Evolutionary conservation across 176 grass and related monocot species (phyloP).

Genomic region (Carex littledalei): DNA sequence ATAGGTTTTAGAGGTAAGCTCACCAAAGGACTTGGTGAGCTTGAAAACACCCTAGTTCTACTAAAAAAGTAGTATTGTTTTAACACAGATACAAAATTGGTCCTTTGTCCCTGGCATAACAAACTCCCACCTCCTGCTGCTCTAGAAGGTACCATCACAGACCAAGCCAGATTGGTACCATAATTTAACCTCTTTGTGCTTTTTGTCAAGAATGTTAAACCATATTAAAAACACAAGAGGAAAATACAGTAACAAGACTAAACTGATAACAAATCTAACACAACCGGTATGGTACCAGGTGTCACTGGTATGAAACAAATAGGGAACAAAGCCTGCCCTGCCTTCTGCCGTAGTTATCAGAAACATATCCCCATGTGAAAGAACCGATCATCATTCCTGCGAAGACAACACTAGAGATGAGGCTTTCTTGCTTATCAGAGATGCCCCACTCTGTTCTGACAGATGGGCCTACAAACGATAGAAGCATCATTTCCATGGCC

Average conservation of each 20-base stretch:
- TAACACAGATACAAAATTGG: not conserved
- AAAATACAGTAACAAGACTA: not conserved
- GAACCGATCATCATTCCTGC: conserved; percentile 70
- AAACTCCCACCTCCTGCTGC: not conserved
- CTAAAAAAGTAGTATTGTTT: not conserved
- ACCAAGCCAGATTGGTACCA: not conserved
- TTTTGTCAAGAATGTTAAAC: not conserved
- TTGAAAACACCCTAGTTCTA: no score
- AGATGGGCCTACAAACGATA: conserved; percentile 76
- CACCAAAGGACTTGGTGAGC: no score
- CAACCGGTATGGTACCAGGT: not conserved
- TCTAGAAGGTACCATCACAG: not conserved
- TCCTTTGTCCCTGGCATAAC: conserved; percentile 34
- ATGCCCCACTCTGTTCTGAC: conserved; percentile 53
- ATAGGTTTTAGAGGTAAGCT: no score
- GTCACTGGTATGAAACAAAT: not conserved
- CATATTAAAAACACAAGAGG: not conserved
- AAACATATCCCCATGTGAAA: conserved; percentile 68
- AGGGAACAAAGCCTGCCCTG: conserved; percentile 23
- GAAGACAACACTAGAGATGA: conserved; percentile 81
- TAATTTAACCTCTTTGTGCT: not conserved
- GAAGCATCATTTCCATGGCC: conserved; percentile 79
- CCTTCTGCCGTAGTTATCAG: conserved; percentile 78
- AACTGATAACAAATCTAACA: not conserved
- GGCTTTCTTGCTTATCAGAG: conserved; percentile 45